Conservation (phyloP, 495 filamentous ascomycete species). For the Penicillium chermesinum region DNA sequence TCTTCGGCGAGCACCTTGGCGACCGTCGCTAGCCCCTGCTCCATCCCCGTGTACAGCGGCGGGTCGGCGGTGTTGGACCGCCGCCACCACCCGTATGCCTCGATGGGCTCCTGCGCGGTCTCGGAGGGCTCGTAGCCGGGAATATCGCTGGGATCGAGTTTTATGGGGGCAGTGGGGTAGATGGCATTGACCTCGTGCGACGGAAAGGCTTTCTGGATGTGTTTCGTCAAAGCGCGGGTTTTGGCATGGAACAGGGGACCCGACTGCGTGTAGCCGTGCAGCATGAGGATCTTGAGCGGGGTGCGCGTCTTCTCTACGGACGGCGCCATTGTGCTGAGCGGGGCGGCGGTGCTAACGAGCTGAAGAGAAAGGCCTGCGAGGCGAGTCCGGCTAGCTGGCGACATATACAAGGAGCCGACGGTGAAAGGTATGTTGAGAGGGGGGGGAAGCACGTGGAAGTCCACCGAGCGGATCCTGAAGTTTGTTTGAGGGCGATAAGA, state of each 20-base stretch:
- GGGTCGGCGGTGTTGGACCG: slow-evolving; percentile 45
- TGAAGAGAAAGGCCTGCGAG: slow-evolving; percentile 1
- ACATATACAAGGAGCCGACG: too few species aligned
- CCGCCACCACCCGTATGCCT: slow-evolving; percentile 82
- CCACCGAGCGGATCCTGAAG: background rate
- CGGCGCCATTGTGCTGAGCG: slow-evolving; percentile 17
- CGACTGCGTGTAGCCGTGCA: slow-evolving; percentile 82
- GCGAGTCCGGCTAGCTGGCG: background rate
- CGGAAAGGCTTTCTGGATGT: slow-evolving; percentile 67
- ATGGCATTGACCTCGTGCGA: slow-evolving; percentile 47
- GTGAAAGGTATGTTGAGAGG: background rate
- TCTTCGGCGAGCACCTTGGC: slow-evolving; percentile 54
- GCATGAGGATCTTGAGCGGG: slow-evolving; percentile 52
- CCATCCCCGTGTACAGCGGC: slow-evolving; percentile 61
- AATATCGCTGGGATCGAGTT: slow-evolving; percentile 61
- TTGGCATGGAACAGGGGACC: slow-evolving; percentile 83
- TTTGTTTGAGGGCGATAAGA: slow-evolving; percentile 9
- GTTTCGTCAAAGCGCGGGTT: slow-evolving; percentile 78
- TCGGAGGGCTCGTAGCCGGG: slow-evolving; percentile 53
- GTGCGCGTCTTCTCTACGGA: slow-evolving; percentile 19
- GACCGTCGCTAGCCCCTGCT: slow-evolving; percentile 55
- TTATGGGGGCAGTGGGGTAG: slow-evolving; percentile 51
- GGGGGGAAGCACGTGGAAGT: slow-evolving; percentile 1
- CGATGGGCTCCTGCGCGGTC: slow-evolving; percentile 42
- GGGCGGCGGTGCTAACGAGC: background rate